These are phyloP conservation scores for Patellifolia procumbens DNA, from an alignment of 179 eudicot genomes.

Conservation along the genomic window DNA sequence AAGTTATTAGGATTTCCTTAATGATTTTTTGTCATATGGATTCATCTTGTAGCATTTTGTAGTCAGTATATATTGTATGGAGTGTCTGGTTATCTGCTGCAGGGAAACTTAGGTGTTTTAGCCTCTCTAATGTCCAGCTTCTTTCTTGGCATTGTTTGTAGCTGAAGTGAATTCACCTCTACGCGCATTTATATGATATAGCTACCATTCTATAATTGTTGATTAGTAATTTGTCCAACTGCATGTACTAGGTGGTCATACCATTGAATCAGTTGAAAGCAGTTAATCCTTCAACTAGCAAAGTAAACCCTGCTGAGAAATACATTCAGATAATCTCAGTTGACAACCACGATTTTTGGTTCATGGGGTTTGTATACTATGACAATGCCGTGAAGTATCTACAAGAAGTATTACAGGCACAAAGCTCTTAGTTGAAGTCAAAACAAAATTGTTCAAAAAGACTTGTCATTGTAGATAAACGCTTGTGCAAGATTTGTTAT, in stretches of 20 bases:
- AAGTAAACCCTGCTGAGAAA: slow-evolving; percentile 73
- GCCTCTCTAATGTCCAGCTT: background rate
- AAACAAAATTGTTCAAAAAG: slow-evolving; percentile 8
- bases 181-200: background rate
- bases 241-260: slow-evolving; percentile 58
- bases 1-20: background rate
- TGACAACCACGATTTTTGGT: slow-evolving; percentile 98
- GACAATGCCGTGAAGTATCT: slow-evolving; percentile 81
- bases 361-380: slow-evolving; percentile 83
- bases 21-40: background rate
- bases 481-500: slow-evolving; percentile 23
- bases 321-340: slow-evolving; percentile 85
- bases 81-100: background rate
- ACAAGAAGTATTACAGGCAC: slow-evolving; percentile 50
- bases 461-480: slow-evolving; percentile 25
- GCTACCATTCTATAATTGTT: slow-evolving; percentile 5
- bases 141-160: background rate
- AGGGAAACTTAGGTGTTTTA: background rate
- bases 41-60: background rate
- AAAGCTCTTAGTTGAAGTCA: slow-evolving; percentile 25
- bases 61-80: background rate
- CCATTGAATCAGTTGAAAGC: slow-evolving; percentile 85
- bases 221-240: slow-evolving; percentile 1
- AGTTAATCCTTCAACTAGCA: slow-evolving; percentile 82
- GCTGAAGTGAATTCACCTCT: background rate